A percentile compares a stretch with the other conserved stretches of the same genome.
These are phyloP conservation scores for Xylariaceae sp. DNA, from an alignment of 2,329 filamentous ascomycete genomes.

Conservation along the genomic window DNA sequence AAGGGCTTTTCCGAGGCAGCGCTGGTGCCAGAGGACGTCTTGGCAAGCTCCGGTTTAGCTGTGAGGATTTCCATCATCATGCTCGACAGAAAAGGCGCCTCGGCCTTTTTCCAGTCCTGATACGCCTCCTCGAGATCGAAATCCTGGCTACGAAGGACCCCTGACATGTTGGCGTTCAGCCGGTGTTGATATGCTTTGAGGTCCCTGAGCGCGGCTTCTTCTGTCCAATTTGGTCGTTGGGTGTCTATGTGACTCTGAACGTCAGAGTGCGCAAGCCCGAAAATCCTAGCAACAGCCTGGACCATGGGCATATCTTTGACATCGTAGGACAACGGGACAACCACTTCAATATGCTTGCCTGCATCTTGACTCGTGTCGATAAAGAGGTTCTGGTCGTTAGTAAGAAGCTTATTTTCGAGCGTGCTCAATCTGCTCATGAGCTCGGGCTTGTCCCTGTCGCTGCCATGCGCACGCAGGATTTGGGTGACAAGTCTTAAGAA, in stretches of 20 bases:
- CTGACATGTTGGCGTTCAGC: conserved; percentile 78
- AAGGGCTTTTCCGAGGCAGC: conserved; percentile 58
- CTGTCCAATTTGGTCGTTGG: conserved; percentile 83
- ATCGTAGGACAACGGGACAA: conserved; percentile 84
- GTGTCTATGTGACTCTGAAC: conserved; percentile 88
- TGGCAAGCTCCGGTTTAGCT: conserved; percentile 83
- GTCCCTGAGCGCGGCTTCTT: conserved; percentile 87
- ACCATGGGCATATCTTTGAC: conserved; percentile 98
- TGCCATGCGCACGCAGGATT: conserved; percentile 82
- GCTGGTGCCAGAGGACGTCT: conserved; percentile 66
- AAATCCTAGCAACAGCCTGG: conserved; percentile 83
- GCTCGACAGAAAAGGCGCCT: conserved; percentile 83
- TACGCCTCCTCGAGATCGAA: conserved; percentile 91
- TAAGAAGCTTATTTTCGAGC: conserved; percentile 90
- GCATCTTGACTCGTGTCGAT: conserved; percentile 64
- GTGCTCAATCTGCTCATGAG: conserved; percentile 78
- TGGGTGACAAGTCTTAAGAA: conserved; percentile 87
- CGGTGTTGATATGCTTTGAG: conserved; percentile 93
- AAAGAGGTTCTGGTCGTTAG: conserved; percentile 89
- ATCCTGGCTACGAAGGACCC: conserved; percentile 80
- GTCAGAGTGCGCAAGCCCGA: conserved; percentile 77
- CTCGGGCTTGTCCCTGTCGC: conserved; percentile 84
- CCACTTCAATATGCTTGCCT: conserved; percentile 76
- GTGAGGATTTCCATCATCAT: conserved; percentile 93
- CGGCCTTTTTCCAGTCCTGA: conserved; percentile 88